These are phyloP conservation scores for Termitomyces sp. DNA, from an alignment of 768 basidiomycete genomes.

Conservation along the genomic window DNA sequence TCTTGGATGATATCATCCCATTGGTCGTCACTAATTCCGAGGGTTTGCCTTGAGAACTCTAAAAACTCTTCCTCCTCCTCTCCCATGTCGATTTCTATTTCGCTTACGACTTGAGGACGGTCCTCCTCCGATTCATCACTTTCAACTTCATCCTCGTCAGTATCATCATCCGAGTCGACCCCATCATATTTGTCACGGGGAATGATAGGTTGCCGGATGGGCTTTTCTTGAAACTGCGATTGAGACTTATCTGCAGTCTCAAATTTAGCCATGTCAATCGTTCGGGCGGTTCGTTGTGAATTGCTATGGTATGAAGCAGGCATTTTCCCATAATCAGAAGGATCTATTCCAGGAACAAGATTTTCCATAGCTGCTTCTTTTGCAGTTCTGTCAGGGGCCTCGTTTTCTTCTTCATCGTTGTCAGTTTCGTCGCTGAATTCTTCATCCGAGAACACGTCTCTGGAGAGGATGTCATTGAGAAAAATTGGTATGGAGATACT, in stretches of 20 bases:
- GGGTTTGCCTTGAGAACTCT: slow-evolving; percentile 86
- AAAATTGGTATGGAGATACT: background rate
- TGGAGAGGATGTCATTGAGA: slow-evolving; percentile 19
- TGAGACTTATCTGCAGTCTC: slow-evolving; percentile 13
- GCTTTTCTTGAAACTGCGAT: slow-evolving; percentile 26
- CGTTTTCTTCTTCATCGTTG: slow-evolving; percentile 32
- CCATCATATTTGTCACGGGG: slow-evolving; percentile 86
- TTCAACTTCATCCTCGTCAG: slow-evolving; percentile 47
- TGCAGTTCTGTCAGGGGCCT: slow-evolving; percentile 26
- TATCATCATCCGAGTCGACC: slow-evolving; percentile 88
- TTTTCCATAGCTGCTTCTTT: slow-evolving; percentile 67
- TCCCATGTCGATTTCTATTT: slow-evolving; percentile 85
- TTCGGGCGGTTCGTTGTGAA: slow-evolving; percentile 59
- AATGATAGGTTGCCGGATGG: slow-evolving; percentile 73
- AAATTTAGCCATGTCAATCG: slow-evolving; percentile 34
- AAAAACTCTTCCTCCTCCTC: slow-evolving; percentile 94
- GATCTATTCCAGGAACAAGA: slow-evolving; percentile 74
- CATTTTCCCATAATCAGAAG: slow-evolving; percentile 88
- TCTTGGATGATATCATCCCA: slow-evolving; percentile 86
- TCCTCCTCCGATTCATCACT: slow-evolving; percentile 71
- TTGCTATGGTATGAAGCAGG: slow-evolving; percentile 60
- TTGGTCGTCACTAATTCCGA: slow-evolving; percentile 86
- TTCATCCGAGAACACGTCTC: slow-evolving; percentile 68
- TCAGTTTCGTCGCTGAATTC: slow-evolving; percentile 51
- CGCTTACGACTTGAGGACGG: slow-evolving; percentile 74